phyloP scores from a whole-genome alignment of 2,329 filamentous ascomycete genomes.

The Didymella glomerata region DNA sequence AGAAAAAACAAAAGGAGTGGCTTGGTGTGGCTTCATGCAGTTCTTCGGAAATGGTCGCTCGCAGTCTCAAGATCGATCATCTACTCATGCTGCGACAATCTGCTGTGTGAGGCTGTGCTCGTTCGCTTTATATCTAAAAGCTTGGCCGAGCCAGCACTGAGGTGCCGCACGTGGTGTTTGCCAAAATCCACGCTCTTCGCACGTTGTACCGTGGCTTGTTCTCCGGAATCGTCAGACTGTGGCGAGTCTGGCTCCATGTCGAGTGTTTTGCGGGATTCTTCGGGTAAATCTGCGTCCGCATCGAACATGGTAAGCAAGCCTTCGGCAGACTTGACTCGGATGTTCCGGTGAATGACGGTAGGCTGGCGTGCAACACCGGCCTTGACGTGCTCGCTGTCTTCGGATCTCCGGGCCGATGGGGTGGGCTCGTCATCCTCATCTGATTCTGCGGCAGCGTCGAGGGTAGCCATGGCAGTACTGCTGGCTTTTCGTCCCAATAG shows the following conservation, averaged over 20 bases:
- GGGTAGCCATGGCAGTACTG: conserved; percentile 56
- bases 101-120: conserved; percentile 41
- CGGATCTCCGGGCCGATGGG: conserved; percentile 31
- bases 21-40: conserved; percentile 42
- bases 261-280: conserved; percentile 45
- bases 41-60: conserved; percentile 26
- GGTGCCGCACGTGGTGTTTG: conserved; percentile 71
- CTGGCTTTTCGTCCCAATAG: conserved; percentile 49
- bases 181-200: conserved; percentile 76
- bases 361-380: conserved; percentile 64
- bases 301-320: conserved; percentile 65
- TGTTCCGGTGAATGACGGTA: conserved; percentile 69
- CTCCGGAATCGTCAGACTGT: conserved; percentile 34
- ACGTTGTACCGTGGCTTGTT: conserved; percentile 60
- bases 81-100: conserved; percentile 34
- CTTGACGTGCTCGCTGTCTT: conserved; percentile 58
- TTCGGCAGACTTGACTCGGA: conserved; percentile 68
- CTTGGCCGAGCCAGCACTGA: conserved; percentile 80
- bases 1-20: conserved; percentile 49
- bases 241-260: conserved; percentile 44
- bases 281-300: conserved; percentile 38
- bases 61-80: conserved; percentile 26
- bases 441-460: conserved; percentile 51
- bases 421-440: conserved; percentile 46
- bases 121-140: conserved; percentile 68